phyloP scores from a whole-genome alignment of 2,329 filamentous ascomycete species.

The Aspergillus sp. region DNA sequence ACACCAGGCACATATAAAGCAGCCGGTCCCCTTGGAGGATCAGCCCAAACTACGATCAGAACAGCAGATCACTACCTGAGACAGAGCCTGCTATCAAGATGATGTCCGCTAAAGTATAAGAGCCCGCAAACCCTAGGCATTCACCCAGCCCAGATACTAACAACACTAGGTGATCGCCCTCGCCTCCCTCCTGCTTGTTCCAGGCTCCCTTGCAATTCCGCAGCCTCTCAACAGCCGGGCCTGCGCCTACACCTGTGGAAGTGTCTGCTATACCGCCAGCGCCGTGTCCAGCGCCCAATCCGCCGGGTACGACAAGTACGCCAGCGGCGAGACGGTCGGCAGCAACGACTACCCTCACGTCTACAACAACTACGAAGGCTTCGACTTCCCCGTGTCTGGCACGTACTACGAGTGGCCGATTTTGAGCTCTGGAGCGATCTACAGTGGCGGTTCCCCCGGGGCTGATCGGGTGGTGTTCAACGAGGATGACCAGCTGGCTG shows the following conservation, averaged over 20 bases:
- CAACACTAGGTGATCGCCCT: constrained; percentile 3
- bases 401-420: constrained; percentile 67
- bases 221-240: constrained; percentile 30
- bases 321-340: constrained; percentile 29
- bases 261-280: constrained; percentile 50
- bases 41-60: neutral
- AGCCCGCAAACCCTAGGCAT: neutral
- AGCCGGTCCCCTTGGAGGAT: neutral
- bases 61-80: neutral
- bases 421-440: constrained; percentile 47
- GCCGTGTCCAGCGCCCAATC: constrained; percentile 52
- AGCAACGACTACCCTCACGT: constrained; percentile 55
- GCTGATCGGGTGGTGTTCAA: constrained; percentile 68
- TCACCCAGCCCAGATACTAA: neutral
- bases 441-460: constrained; percentile 62
- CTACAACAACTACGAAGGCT: constrained; percentile 64
- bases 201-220: constrained; percentile 21
- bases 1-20: neutral
- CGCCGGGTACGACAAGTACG: constrained; percentile 53
- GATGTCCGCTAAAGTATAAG: constrained; percentile 24
- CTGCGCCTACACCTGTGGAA: constrained; percentile 55
- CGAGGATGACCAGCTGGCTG: constrained; percentile 55
- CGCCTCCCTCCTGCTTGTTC: constrained; percentile 20
- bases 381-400: constrained; percentile 56
- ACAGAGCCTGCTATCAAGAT: constrained; percentile 15